Conservation (phyloP, 2,329 filamentous ascomycete species). For the Aspergillus japonicus region DNA sequence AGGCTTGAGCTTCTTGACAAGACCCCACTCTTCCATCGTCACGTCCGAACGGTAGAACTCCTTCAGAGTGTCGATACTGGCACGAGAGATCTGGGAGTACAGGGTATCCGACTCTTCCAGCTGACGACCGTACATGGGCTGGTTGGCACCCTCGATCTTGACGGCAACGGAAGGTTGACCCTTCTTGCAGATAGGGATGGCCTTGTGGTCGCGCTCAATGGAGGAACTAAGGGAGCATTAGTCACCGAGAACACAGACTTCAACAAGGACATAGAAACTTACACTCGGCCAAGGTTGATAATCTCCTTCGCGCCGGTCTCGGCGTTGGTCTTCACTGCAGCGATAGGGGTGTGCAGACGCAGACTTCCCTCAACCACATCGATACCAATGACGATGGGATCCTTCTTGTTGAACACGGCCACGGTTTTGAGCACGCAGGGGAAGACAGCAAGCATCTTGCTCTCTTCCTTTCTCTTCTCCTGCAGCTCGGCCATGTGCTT, state of each 20-base stretch:
- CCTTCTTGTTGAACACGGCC: conserved; percentile 97
- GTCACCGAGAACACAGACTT: conserved; percentile 20
- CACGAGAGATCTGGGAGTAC: conserved; percentile 82
- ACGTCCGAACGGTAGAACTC: conserved; percentile 90
- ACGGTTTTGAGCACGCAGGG: conserved; percentile 88
- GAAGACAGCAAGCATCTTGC: conserved; percentile 93
- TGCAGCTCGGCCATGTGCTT: conserved; percentile 86
- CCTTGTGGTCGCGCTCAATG: conserved; percentile 97
- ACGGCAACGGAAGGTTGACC: conserved; percentile 95
- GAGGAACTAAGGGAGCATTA: conserved; percentile 62
- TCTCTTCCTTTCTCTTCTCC: conserved; percentile 93
- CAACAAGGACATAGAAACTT: conserved; percentile 47
- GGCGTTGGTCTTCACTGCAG: conserved; percentile 78
- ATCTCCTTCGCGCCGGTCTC: conserved; percentile 81
- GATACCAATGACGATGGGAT: conserved; percentile 90
- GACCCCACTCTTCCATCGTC: conserved; percentile 85
- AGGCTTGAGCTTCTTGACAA: conserved; percentile 94
- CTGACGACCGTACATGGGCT: conserved; percentile 92
- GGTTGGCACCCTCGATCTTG: conserved; percentile 92
- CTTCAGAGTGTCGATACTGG: conserved; percentile 92
- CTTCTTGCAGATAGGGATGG: conserved; percentile 87
- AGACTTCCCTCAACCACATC: conserved; percentile 92
- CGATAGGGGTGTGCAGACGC: conserved; percentile 83
- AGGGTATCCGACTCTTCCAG: conserved; percentile 86
- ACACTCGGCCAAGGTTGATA: conserved; percentile 86